These are phyloP conservation scores for Pseudonitzschia multiseries DNA, from an alignment of 108 stramenopile species.

Conservation along the genomic window DNA sequence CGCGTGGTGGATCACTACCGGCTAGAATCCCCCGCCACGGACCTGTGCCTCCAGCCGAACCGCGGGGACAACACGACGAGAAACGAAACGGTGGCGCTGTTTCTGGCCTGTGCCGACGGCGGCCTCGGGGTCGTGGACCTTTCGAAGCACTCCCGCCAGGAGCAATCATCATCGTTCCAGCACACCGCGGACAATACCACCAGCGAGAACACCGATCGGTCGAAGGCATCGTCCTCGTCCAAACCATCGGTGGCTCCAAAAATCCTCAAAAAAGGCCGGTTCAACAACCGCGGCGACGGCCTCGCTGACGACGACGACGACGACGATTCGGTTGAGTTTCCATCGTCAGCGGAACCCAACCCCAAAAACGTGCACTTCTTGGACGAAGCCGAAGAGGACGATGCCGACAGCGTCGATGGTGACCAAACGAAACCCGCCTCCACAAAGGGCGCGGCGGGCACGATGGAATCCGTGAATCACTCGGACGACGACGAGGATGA, in stretches of 20 bases:
- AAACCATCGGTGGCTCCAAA: slow-evolving; percentile 4
- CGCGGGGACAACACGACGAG: slow-evolving; percentile 6
- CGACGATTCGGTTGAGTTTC: slow-evolving; percentile 36
- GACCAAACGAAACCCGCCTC: background rate
- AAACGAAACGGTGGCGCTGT: slow-evolving; percentile 13
- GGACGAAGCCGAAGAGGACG: slow-evolving; percentile 20
- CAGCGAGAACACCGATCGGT: background rate
- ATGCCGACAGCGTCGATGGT: background rate
- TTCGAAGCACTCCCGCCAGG: background rate
- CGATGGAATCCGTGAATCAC: too few relatives aligned
- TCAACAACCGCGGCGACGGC: background rate
- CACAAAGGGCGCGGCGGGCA: slow-evolving; percentile 39
- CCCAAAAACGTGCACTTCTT: slow-evolving; percentile 23
- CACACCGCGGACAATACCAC: background rate
- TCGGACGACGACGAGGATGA: background rate
- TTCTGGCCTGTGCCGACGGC: slow-evolving; percentile 51
- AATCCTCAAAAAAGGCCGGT: background rate
- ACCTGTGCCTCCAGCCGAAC: background rate
- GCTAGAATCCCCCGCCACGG: background rate
- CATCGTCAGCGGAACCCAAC: background rate
- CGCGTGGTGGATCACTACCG: background rate
- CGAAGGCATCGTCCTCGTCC: slow-evolving; percentile 1
- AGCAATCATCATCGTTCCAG: background rate
- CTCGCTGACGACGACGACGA: slow-evolving; percentile 30
- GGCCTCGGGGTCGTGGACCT: slow-evolving; percentile 17